Evolutionary conservation across 2,329 filamentous ascomycete genomes (phyloP).

Genomic region (Neofusicoccum kwambonambiense): DNA sequence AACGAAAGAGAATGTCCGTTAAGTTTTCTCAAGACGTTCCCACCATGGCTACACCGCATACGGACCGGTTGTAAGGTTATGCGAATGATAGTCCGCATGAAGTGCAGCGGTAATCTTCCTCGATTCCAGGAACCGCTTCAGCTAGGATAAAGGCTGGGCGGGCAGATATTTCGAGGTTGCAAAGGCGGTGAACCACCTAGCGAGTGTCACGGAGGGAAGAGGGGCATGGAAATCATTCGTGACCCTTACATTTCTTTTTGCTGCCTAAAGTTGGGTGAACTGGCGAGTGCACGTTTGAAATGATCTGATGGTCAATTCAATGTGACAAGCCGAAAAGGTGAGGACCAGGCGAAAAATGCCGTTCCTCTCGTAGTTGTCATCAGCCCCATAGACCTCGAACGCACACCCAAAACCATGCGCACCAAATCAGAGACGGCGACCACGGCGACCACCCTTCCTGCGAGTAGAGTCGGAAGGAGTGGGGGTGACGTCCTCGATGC

Average conservation of each 20-base stretch:
- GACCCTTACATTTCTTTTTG: conserved; percentile 15
- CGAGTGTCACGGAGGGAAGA: background rate
- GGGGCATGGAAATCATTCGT: conserved; percentile 2
- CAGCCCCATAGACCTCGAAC: conserved; percentile 19
- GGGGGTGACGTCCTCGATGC: conserved; percentile 99
- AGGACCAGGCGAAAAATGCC: conserved; percentile 64
- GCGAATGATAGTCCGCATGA: conserved; percentile 51
- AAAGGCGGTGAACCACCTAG: background rate
- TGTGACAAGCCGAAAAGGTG: conserved; percentile 56
- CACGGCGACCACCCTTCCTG: conserved; percentile 99
- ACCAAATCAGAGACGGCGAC: conserved; percentile 93
- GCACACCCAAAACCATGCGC: conserved; percentile 53
- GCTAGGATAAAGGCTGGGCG: conserved; percentile 49
- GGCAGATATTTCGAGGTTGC: conserved; percentile 61
- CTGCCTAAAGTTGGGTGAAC: conserved; percentile 14
- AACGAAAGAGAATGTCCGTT: conserved; percentile 55
- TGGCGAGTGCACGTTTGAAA: conserved; percentile 17
- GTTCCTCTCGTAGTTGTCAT: conserved; percentile 69
- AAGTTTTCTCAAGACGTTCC: conserved; percentile 53
- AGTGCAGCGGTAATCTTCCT: conserved; percentile 39
- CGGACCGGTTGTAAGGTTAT: conserved; percentile 41
- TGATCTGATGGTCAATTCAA: conserved; percentile 23
- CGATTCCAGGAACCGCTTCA: conserved; percentile 28
- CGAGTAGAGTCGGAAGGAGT: conserved; percentile 99
- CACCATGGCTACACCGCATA: conserved; percentile 52